Percentiles rank a stretch among this genome's conserved stretches.
Conservation (phyloP, 2,329 filamentous ascomycete genomes). For the Trichoderma simmonsii region DNA sequence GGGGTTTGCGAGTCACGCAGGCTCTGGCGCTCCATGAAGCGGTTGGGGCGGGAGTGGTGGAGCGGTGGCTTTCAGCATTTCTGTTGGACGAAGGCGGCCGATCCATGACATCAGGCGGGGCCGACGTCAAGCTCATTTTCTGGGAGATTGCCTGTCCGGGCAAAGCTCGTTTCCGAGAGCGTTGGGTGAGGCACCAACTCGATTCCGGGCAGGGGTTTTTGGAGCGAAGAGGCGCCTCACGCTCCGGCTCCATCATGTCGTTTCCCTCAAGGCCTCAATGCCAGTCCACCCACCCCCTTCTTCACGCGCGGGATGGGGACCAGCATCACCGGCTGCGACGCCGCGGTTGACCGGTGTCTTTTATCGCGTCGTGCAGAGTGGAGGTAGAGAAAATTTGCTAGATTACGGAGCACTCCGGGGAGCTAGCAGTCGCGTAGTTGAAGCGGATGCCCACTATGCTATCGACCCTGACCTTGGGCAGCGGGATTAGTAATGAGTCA, state of each 20-base stretch:
- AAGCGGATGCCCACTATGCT: neutral
- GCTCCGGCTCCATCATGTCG: neutral
- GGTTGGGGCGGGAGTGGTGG: constrained; percentile 19
- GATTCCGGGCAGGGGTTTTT: neutral
- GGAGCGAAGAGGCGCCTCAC: neutral
- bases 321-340: constrained; percentile 14
- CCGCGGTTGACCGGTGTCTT: constrained; percentile 5
- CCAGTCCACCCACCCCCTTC: constrained; percentile 1
- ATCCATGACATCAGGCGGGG: constrained; percentile 35
- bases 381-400: constrained; percentile 11
- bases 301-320: neutral
- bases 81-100: constrained; percentile 23
- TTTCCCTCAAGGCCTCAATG: neutral
- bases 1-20: constrained; percentile 14
- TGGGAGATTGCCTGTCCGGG: constrained; percentile 23
- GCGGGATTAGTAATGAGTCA: constrained; percentile 5
- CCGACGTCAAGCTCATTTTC: constrained; percentile 21
- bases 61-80: neutral
- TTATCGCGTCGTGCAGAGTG: constrained; percentile 4
- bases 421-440: neutral
- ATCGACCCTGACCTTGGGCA: neutral
- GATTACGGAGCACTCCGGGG: neutral
- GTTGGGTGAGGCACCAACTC: constrained; percentile 1
- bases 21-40: constrained; percentile 1
- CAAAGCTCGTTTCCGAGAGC: constrained; percentile 13